Evolutionary conservation across 1,284 basidiomycete species (phyloP).

Genomic region (Butyriboletus appendiculatus): DNA sequence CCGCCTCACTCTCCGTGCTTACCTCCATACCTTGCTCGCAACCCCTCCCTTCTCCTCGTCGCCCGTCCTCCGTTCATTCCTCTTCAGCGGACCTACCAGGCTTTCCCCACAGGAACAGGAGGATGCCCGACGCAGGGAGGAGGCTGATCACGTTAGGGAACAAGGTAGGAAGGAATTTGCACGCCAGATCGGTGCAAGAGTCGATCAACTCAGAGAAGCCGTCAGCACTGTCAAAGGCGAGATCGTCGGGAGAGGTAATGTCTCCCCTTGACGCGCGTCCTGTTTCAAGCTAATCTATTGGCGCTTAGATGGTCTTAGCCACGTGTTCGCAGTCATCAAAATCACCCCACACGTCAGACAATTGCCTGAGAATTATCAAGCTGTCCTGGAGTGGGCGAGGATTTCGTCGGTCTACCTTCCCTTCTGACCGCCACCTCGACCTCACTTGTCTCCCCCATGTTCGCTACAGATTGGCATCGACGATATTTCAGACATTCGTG

Average conservation of each 20-base stretch:
- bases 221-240: slow-evolving; percentile 91
- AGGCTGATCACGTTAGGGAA: slow-evolving; percentile 88
- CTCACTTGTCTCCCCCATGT: slow-evolving; percentile 9
- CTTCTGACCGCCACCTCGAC: slow-evolving; percentile 10
- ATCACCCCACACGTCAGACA: slow-evolving; percentile 76
- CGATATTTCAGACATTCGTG: slow-evolving; percentile 93
- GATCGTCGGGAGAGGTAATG: slow-evolving; percentile 76
- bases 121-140: slow-evolving; percentile 81
- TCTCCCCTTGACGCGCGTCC: not conserved
- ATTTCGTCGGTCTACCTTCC: slow-evolving; percentile 74
- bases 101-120: slow-evolving; percentile 77
- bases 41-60: slow-evolving; percentile 79
- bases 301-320: slow-evolving; percentile 76
- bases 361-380: slow-evolving; percentile 84
- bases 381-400: slow-evolving; percentile 94
- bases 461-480: slow-evolving; percentile 76
- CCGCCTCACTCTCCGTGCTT: slow-evolving; percentile 90
- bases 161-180: slow-evolving; percentile 87
- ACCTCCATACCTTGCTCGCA: slow-evolving; percentile 81
- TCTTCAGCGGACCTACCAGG: slow-evolving; percentile 76
- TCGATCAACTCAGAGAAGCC: slow-evolving; percentile 85
- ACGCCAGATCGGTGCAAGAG: slow-evolving; percentile 82
- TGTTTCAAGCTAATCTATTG: slow-evolving; percentile 9
- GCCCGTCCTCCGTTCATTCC: slow-evolving; percentile 84
- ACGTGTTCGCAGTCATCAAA: slow-evolving; percentile 88